Evolutionary conservation across 108 stramenopile species (phyloP), one percentile per base, ranked within the genome.

Genomic region (Fistulifera pelliculosa): DNA sequence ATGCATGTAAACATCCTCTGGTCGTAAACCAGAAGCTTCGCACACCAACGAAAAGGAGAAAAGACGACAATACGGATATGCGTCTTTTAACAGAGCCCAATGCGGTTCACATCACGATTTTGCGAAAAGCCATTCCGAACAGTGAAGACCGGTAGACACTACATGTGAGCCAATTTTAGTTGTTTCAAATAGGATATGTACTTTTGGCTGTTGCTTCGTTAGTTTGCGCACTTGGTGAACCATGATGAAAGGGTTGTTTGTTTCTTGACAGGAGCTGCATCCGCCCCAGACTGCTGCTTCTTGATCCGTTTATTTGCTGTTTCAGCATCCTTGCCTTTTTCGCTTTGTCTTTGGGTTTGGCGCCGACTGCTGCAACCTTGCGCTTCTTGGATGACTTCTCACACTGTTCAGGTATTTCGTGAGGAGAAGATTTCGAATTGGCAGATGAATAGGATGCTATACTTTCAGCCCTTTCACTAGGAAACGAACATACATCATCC

Each of bases 181-280:
- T n/a, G n/a, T n/a, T n/a, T n/a, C n/a, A n/a, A n/a, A n/a, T n/a
- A n/a, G n/a, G n/a, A n/a, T n/a, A n/a, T 45, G 5, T 45, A 4
- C 5, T 18, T 12, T 12, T 22, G 23, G 12, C 12, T 26, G 13
- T 50, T 50, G 21, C 17, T 21, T 21, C 4, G 44, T 5, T 45
- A 45, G 17, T 4, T 21, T 45, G 26, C 2, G 12, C 18, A 22
- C 22, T 24, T 15, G 13, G 24, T 24, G 22, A 19, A 50, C 49
- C 49, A 50, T 2, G 18, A 22, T 50, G 49, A 19, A 15, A 50
- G 49, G 4, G 49, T 50, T 1, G 49, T 50, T 21, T 50, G 49
- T 26, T 23, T 50, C 22, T 50, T 50, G 19, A 15, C 12, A 35
- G 31, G 10, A 22, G 14, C 26, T 3, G 44, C 4, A 8, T 11